Percentiles rank a stretch among this genome's conserved stretches.
These are phyloP conservation scores for Citeromyces hawaiiensis DNA, from an alignment of 1,139 yeast genomes.

Conservation along the genomic window DNA sequence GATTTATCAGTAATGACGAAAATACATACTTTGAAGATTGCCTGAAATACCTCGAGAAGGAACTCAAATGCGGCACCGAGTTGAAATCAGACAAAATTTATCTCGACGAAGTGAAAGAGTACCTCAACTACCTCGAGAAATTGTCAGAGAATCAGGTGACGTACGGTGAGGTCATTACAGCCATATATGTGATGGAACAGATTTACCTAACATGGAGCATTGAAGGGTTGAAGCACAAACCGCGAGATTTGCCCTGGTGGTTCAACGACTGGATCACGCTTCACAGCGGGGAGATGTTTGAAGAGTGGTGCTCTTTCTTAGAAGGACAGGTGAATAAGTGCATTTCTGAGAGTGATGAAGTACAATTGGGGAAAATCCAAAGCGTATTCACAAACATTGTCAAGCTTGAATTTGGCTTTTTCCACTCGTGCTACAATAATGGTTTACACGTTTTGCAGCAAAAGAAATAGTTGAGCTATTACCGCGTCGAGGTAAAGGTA, in stretches of 20 bases:
- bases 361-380: neutral
- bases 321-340: conserved; percentile 28
- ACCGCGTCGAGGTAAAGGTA: too few species aligned
- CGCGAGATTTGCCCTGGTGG: conserved; percentile 25
- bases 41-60: conserved; percentile 17
- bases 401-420: too few species aligned
- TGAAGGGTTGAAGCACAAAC: conserved; percentile 14
- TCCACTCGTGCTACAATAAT: too few species aligned
- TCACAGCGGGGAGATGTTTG: conserved; percentile 33
- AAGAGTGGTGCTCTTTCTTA: conserved; percentile 32
- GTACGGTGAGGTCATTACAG: conserved; percentile 31
- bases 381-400: too few species aligned
- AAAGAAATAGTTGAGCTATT: too few species aligned
- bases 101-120: conserved; percentile 23
- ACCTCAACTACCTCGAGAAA: conserved; percentile 21
- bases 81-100: conserved; percentile 13
- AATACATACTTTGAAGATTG: conserved; percentile 30
- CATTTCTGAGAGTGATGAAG: neutral
- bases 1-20: conserved; percentile 33
- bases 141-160: conserved; percentile 16
- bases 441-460: too few species aligned
- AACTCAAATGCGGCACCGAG: conserved; percentile 2
- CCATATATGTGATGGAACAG: conserved; percentile 32
- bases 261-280: conserved; percentile 36
- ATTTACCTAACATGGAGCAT: conserved; percentile 42